These are phyloP conservation scores for Borovskyia barvae DNA, from an alignment of 208 protist genomes.

Conservation along the genomic window DNA sequence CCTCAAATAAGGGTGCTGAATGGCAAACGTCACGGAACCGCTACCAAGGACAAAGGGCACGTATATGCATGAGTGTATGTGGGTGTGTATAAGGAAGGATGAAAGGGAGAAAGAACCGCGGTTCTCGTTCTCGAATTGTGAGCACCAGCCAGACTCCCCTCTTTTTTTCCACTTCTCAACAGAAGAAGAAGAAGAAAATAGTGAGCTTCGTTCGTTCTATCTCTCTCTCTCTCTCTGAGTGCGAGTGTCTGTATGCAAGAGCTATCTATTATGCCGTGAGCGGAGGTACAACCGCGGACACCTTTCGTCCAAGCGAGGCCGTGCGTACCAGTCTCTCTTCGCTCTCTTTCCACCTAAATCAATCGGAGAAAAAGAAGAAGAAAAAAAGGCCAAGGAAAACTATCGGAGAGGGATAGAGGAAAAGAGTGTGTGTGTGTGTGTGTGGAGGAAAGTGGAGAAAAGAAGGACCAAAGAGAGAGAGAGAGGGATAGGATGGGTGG, in stretches of 20 bases:
- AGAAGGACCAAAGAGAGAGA: too few species aligned
- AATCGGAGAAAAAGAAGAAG: not conserved
- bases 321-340: too few species aligned
- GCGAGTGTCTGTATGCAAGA: not conserved
- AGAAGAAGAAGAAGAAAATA: not conserved
- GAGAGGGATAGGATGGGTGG: too few species aligned
- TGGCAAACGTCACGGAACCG: too few species aligned
- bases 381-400: constrained; percentile 8
- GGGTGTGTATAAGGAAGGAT: not conserved
- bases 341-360: not conserved
- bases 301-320: too few species aligned
- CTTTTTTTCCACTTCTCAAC: too few species aligned
- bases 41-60: too few species aligned
- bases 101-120: not conserved
- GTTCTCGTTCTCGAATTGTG: not conserved
- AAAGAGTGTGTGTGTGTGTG: too few species aligned
- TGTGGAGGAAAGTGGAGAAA: too few species aligned
- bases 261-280: too few species aligned
- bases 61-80: not conserved
- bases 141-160: not conserved
- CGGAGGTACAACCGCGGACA: too few species aligned
- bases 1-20: not conserved
- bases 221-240: not conserved
- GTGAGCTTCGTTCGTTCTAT: not conserved
- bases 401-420: too few species aligned